phyloP scores from a whole-genome alignment of 108 stramenopile species.

The Skeletonema costatum region DNA sequence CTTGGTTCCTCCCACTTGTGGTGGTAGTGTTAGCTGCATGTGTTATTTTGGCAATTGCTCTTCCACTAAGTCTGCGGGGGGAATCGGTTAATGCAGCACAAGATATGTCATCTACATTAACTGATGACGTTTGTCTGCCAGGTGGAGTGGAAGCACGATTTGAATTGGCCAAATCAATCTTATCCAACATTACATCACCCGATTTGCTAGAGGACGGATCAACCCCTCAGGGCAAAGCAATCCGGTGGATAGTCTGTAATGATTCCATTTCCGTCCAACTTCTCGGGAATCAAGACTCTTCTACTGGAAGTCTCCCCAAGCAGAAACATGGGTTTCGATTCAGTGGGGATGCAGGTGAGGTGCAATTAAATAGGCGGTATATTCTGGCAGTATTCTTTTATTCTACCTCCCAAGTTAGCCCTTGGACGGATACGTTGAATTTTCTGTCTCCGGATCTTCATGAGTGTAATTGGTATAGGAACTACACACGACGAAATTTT shows the following conservation, averaged over 20 bases:
- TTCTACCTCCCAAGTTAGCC: not conserved
- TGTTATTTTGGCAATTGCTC: not conserved
- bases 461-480: conserved; percentile 6
- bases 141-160: too few species aligned
- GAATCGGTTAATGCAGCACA: not conserved
- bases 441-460: not conserved
- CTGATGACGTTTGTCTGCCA: too few species aligned
- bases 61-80: not conserved
- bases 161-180: not conserved
- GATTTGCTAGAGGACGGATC: not conserved
- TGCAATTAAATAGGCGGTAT: not conserved
- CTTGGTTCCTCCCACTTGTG: not conserved
- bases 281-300: not conserved
- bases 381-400: not conserved
- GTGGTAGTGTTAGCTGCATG: not conserved
- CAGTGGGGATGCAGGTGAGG: not conserved
- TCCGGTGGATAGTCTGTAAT: conserved; percentile 6
- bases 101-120: not conserved
- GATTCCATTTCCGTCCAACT: not conserved
- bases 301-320: not conserved
- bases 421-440: conserved; percentile 1
- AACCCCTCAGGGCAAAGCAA: conserved; percentile 5
- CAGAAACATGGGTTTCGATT: not conserved
- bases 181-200: not conserved
- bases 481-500: not conserved